A percentile compares a stretch with the other conserved stretches of the same genome.
phyloP scores from a whole-genome alignment of 75 land plant species.

The Adiantum capillusveneris region DNA sequence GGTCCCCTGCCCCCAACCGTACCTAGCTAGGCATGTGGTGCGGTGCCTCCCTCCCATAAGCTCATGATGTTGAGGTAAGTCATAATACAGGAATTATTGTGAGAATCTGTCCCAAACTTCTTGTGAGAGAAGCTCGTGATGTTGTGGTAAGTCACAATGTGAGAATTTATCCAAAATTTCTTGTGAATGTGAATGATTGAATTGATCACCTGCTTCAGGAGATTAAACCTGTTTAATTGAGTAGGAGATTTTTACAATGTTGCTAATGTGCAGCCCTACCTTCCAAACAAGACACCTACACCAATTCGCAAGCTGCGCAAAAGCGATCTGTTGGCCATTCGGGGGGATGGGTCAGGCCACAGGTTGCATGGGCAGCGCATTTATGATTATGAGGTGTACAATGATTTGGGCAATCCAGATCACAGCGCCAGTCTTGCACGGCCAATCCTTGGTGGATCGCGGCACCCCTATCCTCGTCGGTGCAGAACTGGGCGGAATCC shows the following conservation, averaged over 20 bases:
- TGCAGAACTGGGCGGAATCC: constrained; percentile 65
- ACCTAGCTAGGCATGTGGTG: too few relatives aligned
- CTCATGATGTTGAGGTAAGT: too few relatives aligned
- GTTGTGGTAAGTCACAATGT: too few relatives aligned
- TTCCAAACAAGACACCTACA: constrained; percentile 58
- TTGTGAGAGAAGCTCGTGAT: too few relatives aligned
- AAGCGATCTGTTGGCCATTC: constrained; percentile 30
- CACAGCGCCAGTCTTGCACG: constrained; percentile 33
- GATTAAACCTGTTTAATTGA: background rate
- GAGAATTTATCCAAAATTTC: too few relatives aligned
- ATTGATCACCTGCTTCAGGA: background rate
- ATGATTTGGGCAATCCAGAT: constrained; percentile 77
- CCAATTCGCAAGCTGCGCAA: constrained; percentile 43
- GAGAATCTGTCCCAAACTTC: too few relatives aligned
- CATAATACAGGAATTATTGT: too few relatives aligned
- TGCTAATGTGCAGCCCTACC: constrained; percentile 39
- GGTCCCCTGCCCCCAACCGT: too few relatives aligned
- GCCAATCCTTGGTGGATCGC: constrained; percentile 34
- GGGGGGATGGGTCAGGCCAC: constrained; percentile 59
- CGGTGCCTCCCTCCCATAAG: too few relatives aligned
- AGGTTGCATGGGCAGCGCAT: constrained; percentile 52
- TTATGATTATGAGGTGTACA: constrained; percentile 78
- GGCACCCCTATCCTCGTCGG: constrained; percentile 57
- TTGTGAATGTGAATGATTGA: background rate
- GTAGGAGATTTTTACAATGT: background rate